Conservation (phyloP, 441 rosid genomes). For the Arabidopsis lyrata region DNA sequence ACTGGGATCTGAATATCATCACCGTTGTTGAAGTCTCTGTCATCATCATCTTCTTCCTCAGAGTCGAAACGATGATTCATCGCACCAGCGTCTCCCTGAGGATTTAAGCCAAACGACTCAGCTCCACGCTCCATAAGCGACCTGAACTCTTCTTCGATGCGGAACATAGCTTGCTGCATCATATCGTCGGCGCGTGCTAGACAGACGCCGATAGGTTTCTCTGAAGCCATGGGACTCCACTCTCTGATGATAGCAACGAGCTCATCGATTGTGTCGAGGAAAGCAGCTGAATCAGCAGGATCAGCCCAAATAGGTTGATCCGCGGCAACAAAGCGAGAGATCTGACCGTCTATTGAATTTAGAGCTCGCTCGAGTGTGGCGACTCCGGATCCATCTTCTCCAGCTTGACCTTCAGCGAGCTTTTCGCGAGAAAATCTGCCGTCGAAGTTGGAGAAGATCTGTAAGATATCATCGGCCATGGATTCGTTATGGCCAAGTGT, state of each 20-base stretch:
- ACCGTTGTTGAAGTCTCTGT: conserved; percentile 43
- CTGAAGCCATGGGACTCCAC: conserved; percentile 65
- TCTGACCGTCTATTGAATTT: conserved; percentile 69
- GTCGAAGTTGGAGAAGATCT: conserved; percentile 91
- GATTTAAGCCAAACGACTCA: conserved; percentile 62
- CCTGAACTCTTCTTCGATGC: conserved; percentile 80
- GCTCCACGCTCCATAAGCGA: conserved; percentile 79
- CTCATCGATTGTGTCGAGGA: conserved; percentile 81
- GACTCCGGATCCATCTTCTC: conserved; percentile 52
- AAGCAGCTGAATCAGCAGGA: conserved; percentile 77
- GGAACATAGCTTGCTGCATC: conserved; percentile 84
- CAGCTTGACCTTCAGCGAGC: conserved; percentile 52
- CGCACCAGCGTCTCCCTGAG: conserved; percentile 45
- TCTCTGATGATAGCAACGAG: conserved; percentile 56
- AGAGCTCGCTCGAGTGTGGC: conserved; percentile 62
- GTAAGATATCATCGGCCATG: conserved; percentile 87
- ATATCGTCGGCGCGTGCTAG: conserved; percentile 83
- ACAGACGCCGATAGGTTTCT: conserved; percentile 56
- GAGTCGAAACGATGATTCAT: conserved; percentile 57
- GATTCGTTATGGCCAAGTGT: conserved; percentile 83
- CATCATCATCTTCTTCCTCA: conserved; percentile 63
- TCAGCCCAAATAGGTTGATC: conserved; percentile 90
- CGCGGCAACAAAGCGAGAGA: conserved; percentile 70
- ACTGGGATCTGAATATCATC: conserved; percentile 66
- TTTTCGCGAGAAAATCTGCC: conserved; percentile 90